Conservation (phyloP, 148 eudicot species). For the Cornus suecica region DNA sequence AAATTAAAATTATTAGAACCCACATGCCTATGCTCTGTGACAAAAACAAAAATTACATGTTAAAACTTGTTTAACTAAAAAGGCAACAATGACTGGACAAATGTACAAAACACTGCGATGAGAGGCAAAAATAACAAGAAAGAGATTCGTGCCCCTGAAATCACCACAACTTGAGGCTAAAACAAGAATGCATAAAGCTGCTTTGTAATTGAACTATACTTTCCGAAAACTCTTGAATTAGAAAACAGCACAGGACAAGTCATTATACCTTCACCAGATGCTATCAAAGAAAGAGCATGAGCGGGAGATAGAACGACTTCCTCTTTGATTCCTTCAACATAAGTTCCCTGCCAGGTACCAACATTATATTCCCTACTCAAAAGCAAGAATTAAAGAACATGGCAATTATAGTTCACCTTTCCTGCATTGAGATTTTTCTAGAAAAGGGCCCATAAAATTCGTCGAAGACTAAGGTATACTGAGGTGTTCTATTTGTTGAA, state of each 20-base stretch:
- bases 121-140: background rate
- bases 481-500: no score
- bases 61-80: background rate
- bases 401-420: background rate
- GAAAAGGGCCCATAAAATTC: background rate
- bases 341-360: slow-evolving; percentile 55
- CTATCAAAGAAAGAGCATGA: slow-evolving; percentile 77
- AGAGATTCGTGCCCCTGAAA: background rate
- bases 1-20: slow-evolving; percentile 80
- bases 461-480: no score
- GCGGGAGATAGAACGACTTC: slow-evolving; percentile 84
- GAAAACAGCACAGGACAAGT: background rate
- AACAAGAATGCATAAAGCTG: background rate
- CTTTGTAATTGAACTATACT: background rate
- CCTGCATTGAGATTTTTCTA: background rate
- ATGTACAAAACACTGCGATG: background rate
- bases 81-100: slow-evolving; percentile 1
- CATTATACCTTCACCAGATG: slow-evolving; percentile 73
- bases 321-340: slow-evolving; percentile 79
- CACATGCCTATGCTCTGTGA: slow-evolving; percentile 75
- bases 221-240: background rate
- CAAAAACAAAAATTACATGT: background rate
- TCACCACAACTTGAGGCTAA: background rate
- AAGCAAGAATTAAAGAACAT: background rate
- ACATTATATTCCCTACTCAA: background rate